These are phyloP conservation scores for Daldinia loculata DNA, from an alignment of 495 filamentous ascomycete species.

Conservation along the genomic window DNA sequence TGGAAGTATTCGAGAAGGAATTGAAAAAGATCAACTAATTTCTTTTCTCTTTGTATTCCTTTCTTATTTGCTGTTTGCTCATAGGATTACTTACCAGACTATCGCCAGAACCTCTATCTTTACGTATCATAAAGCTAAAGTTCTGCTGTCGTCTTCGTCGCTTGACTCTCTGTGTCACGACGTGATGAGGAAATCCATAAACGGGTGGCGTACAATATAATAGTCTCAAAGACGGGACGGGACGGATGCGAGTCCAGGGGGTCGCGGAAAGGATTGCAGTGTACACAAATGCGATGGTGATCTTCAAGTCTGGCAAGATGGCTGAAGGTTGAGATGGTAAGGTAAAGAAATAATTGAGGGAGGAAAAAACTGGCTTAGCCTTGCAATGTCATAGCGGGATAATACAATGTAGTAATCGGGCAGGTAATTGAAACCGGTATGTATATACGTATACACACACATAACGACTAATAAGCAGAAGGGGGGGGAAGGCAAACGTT, in stretches of 20 bases:
- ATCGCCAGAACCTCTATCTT: conserved; percentile 15
- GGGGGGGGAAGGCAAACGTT: background rate
- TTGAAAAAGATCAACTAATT: conserved; percentile 11
- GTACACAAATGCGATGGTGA: conserved; percentile 1
- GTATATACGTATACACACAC: conserved; percentile 9
- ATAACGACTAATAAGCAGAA: conserved; percentile 1
- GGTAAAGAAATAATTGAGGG: conserved; percentile 5
- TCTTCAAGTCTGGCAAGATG: conserved; percentile 10
- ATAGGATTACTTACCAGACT: conserved; percentile 22
- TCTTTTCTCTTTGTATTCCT: conserved; percentile 1
- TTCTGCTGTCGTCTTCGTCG: conserved; percentile 8
- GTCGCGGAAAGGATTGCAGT: background rate
- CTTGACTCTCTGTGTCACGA: conserved; percentile 33
- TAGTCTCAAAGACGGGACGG: conserved; percentile 31
- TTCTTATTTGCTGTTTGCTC: conserved; percentile 1
- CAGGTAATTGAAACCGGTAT: conserved; percentile 15
- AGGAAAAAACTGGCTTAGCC: conserved; percentile 10
- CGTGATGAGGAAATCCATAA: conserved; percentile 25
- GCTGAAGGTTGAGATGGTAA: conserved; percentile 2
- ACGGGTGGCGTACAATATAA: conserved; percentile 28
- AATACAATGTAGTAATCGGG: conserved; percentile 28
- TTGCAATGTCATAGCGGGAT: conserved; percentile 13
- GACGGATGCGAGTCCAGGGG: conserved; percentile 26
- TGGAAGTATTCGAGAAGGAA: conserved; percentile 34
- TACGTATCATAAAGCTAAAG: conserved; percentile 17